Base-by-base conservation (phyloP, 2,329 filamentous ascomycete genomes). In the Fusarium mundagurra region DNA sequence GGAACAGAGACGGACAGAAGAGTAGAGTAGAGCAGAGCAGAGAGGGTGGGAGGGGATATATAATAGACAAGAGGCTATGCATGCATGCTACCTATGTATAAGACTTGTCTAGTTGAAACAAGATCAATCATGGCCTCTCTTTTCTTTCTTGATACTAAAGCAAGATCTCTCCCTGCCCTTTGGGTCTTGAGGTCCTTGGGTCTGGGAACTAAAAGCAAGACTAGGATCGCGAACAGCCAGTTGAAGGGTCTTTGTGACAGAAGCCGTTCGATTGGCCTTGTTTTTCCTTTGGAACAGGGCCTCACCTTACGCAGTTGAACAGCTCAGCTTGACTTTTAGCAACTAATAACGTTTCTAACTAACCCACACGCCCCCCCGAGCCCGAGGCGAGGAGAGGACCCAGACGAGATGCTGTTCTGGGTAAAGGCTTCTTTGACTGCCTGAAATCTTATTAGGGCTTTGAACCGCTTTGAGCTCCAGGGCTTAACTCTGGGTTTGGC, bases 161-260 rank as follows among this genome's bases (percentile, higher is more conserved):
- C 48, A 62, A 72, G 48, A 38, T 59, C 41, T 29, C 55, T 59
- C 53, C 48, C 53, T 43, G 64, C 66, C 72, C 61, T 78, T 76
- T 78, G 76, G 75, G 74, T 75, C 59, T 53, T 50, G 12, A 75
- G 75, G 74, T 73, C 59, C 47, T 50, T 31, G 77, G 75, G 72
- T 73, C 57, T 53, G 47, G 60, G 59, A 66, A 51, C 60, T 51
- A 34, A 51, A 50, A 24, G 48, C 31, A 24, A 51, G 48, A 34
- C 48, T 61, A 58, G 66, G 70, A 78, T 78, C 74, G 73, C 64
- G 71, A 78, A 71, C 73, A 74, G 73, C 76, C 67, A 75, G 67
- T 67, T 33, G 61, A 67, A 58, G 51, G 65, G 63, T 69, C 73
- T 76, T 73, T 75, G 75, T 72, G 66, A 55, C 76, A 57, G 72